Evolutionary conservation across 2,329 filamentous ascomycete genomes (phyloP).

Genomic region (Pseudovirgaria hyperparasitica): DNA sequence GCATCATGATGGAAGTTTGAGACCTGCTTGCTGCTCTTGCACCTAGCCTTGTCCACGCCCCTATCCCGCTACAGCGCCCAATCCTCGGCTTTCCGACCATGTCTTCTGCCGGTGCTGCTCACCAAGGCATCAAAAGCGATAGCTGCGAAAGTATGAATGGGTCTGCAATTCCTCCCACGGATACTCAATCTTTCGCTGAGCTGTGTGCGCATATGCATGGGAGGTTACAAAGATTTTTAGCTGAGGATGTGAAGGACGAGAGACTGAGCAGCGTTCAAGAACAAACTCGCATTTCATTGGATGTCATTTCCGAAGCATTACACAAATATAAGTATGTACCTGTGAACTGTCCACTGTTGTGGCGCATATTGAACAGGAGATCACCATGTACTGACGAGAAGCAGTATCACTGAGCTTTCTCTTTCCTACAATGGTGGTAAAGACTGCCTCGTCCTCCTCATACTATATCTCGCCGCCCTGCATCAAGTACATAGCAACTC

Average conservation of each 20-base stretch:
- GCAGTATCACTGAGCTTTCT: slow-evolving; percentile 63
- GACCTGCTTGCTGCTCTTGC: no score
- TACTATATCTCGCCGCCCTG: slow-evolving; percentile 65
- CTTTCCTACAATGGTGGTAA: slow-evolving; percentile 97
- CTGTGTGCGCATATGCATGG: slow-evolving; percentile 40
- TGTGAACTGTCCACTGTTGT: slow-evolving; percentile 2
- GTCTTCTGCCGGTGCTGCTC: no score
- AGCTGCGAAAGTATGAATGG: no score
- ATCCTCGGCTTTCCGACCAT: no score
- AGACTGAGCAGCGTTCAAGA: slow-evolving; percentile 53
- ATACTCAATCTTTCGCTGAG: slow-evolving; percentile 34
- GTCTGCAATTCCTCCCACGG: no score
- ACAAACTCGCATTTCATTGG: slow-evolving; percentile 61
- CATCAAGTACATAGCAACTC: slow-evolving; percentile 18
- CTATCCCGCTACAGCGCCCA: no score
- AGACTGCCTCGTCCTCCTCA: slow-evolving; percentile 84
- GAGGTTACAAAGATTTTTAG: slow-evolving; percentile 54
- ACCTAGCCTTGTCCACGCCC: no score
- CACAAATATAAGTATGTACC: slow-evolving; percentile 55
- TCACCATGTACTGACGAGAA: slow-evolving; percentile 2
- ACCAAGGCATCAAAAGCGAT: no score
- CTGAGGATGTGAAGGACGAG: slow-evolving; percentile 42
- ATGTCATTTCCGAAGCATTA: slow-evolving; percentile 63
- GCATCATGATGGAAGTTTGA: no score
- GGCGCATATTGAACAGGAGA: slow-evolving; percentile 2